Evolutionary conservation across 768 basidiomycete species (phyloP).

Genomic region (Agaricus sinodeliciosus): DNA sequence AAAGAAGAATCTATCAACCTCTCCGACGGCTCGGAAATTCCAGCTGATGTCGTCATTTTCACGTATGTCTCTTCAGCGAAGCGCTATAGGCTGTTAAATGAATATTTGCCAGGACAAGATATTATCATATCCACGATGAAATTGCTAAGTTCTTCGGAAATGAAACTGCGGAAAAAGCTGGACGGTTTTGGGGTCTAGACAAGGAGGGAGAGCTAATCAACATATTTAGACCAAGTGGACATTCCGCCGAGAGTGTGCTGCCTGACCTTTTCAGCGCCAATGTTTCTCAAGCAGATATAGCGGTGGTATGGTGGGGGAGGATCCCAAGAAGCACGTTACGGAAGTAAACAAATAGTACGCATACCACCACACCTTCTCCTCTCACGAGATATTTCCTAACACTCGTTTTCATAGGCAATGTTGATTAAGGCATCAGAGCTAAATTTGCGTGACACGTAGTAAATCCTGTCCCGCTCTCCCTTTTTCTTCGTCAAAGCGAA

Average conservation of each 20-base stretch:
- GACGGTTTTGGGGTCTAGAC: constrained; percentile 31
- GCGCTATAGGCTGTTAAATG: too few species aligned
- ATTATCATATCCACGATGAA: constrained; percentile 20
- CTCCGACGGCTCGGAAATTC: constrained; percentile 29
- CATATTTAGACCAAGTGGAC: constrained; percentile 32
- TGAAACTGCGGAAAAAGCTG: constrained; percentile 23
- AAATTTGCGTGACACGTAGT: background rate
- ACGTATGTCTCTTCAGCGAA: too few species aligned
- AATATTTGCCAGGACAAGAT: too few species aligned
- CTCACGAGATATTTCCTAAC: background rate
- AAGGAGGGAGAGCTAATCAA: constrained; percentile 32
- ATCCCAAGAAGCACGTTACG: constrained; percentile 23
- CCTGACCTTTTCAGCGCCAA: background rate
- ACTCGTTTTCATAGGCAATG: background rate
- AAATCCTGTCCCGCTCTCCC: too few species aligned
- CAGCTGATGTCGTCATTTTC: constrained; percentile 40
- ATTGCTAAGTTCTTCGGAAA: constrained; percentile 28
- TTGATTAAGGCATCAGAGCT: constrained; percentile 1
- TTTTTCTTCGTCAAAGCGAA: too few species aligned
- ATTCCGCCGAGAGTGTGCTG: constrained; percentile 28
- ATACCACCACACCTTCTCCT: too few species aligned
- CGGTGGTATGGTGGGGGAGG: constrained; percentile 37
- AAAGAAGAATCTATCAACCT: constrained; percentile 27
- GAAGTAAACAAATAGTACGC: constrained; percentile 31
- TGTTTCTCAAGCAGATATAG: constrained; percentile 14